Conservation (phyloP, 768 basidiomycete genomes). For the Daedaleopsis nitida region DNA sequence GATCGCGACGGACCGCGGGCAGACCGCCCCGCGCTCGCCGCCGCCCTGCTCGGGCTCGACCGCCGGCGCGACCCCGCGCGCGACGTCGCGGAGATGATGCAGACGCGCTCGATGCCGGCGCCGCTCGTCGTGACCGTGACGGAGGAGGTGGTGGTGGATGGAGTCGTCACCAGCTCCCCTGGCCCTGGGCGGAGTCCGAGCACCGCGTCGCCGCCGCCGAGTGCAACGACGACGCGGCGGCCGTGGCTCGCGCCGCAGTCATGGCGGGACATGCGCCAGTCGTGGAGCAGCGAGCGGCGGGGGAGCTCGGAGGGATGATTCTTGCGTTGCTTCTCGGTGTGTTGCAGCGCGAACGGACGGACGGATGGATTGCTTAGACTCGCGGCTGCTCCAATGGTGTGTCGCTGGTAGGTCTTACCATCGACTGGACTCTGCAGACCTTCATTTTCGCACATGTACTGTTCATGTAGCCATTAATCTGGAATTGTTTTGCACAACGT, state of each 20-base stretch:
- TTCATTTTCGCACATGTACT: no score
- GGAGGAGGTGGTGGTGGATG: conserved; percentile 7
- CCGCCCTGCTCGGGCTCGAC: no score
- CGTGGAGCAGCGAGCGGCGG: not conserved
- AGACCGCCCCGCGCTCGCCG: not conserved
- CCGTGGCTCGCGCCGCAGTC: conserved; percentile 20
- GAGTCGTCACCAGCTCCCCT: no score
- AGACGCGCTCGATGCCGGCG: conserved; percentile 7
- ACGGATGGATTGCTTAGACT: no score
- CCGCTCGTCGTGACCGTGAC: conserved; percentile 7
- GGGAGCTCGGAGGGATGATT: not conserved
- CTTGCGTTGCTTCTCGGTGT: no score
- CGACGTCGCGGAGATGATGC: not conserved
- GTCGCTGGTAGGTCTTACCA: no score
- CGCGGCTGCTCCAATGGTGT: no score
- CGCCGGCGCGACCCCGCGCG: not conserved
- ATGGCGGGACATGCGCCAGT: conserved; percentile 6
- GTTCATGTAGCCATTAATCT: no score
- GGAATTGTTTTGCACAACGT: no score
- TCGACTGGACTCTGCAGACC: no score
- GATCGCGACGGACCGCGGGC: no score
- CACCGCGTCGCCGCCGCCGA: not conserved
- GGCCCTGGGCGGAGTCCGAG: not conserved
- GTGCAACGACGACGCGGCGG: not conserved
- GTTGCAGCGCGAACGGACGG: no score